Evolutionary conservation across 495 filamentous ascomycete species (phyloP).

Genomic region (Chaetomium cochliodes): DNA sequence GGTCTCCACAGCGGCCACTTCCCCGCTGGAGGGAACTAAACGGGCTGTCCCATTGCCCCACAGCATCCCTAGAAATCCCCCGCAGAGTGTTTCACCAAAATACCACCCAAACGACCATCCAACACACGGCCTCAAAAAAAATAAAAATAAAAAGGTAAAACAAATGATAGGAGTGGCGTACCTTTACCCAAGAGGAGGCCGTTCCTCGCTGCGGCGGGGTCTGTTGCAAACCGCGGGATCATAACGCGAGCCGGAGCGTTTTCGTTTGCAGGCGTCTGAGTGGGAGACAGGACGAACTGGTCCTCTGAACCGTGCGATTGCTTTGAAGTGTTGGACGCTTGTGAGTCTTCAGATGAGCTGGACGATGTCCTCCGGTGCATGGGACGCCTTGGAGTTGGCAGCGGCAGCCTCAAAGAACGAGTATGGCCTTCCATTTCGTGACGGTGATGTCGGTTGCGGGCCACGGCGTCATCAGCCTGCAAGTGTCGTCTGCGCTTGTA

Average conservation of each 20-base stretch:
- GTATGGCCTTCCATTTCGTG: conserved; percentile 2
- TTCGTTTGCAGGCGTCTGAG: conserved; percentile 26
- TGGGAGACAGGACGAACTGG: conserved; percentile 29
- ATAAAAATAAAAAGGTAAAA: neutral
- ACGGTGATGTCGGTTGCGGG: neutral
- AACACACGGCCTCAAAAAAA: neutral
- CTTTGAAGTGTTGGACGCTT: conserved; percentile 25
- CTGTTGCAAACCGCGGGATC: neutral
- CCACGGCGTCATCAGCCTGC: neutral
- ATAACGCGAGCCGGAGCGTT: conserved; percentile 16
- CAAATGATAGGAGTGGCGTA: conserved; percentile 1
- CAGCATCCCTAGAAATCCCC: neutral
- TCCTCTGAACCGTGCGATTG: conserved; percentile 27
- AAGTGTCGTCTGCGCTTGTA: neutral
- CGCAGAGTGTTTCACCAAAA: neutral
- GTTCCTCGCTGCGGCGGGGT: neutral
- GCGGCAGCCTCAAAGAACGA: neutral
- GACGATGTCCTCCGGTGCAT: conserved; percentile 37
- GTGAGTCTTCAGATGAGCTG: conserved; percentile 38
- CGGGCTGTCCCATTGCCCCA: neutral
- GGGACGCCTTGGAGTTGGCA: conserved; percentile 25
- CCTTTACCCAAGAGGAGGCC: neutral
- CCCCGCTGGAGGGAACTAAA: neutral
- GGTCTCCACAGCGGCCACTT: neutral
- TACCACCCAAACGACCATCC: neutral